Base-by-base conservation (phyloP, 139 green algal species). In the Medakamo hakoo region DNA sequence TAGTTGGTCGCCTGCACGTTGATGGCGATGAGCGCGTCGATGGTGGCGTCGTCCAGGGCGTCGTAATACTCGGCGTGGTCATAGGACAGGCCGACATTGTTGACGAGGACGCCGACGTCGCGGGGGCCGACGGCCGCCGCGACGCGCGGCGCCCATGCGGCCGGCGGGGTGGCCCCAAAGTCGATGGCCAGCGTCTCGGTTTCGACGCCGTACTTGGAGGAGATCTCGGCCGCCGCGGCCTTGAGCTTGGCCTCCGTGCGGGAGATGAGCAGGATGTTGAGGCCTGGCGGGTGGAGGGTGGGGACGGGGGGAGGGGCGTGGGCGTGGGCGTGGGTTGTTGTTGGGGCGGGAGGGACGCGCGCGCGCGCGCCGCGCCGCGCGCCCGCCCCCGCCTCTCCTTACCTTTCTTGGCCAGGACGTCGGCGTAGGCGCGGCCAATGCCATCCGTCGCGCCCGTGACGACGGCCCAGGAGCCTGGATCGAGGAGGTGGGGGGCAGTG, bases 51-150 rank as follows among this genome's bases (percentile, higher is more conserved):
- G 30, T 74, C 65, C 0, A 89, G 27, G 26, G 63, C 52, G 27
- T 87, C 60, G n/a, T 85, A 70, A 66, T 80, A 89, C 55, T 88
- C 73, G 18, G 83, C 74, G 65, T 94, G 76, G 52, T 84, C 79
- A 60, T 94, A 92, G 0, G 76, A 86, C 67, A 90, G 65, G 22
- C 86, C 86, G 5, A 82, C 86, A 60, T 94, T 94, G 76, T 94
- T 94, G 28, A 94, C 72, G 23, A 94, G 80, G 16, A 94, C 55
- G 25, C 83, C 86, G 16, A 94, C 71, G n/a, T 91, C 76, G 30
- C 82, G 60, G 30, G 27, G 57, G 19, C 67, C 52, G 20, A 86
- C 57, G 4, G 40, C 49, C 2, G 63, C 63, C 4, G 4, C 55
- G 21, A 84, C 49, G 27, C 29, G 4, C 4, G 61, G 40, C 48